Base-by-base conservation (phyloP, 805 yeast genomes). In the Kodamaea hsintzibuensis region DNA sequence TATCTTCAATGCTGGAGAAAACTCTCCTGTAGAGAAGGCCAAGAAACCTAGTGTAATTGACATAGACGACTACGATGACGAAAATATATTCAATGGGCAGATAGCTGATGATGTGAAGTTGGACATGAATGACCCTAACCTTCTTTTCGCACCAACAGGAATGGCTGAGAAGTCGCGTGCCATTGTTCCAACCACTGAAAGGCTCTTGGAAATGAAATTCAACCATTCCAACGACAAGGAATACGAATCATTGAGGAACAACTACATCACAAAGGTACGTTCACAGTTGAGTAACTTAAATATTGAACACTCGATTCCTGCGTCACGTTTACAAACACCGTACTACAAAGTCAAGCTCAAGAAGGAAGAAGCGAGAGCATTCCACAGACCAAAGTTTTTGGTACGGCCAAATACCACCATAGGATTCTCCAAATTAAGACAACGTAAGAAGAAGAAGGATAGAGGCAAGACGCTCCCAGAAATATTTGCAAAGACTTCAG, bases 301-400 rank as follows among this genome's bases (percentile, higher is more conserved):
- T 49, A 91, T 95, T 57, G 98, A 95, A 63, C 99, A 95, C 68
- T 83, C 98, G 0, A 79, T 85, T 61, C 96, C 97, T 0, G 98
- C 99, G 0, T 64, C 84, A 25, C 79, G 95, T 49, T 76, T 95
- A 48, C 99, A 95, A 71, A 82, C 91, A 0, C 99, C 99, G 2
- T 91, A 83, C 70, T 95, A 91, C 72, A 89, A 88, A 63, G 97
- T 92, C 27, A 82, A 78, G 56, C 72, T 91, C 37, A 73, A 87
- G 5, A 84, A 84, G 59, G 79, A 80, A 6, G 89, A 88, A 60
- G 76, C 87, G 37, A 79, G 99, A 54, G 79, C 84, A 18, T 89
- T 87, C 75, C 98, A 93, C 64, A 80, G 97, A 57, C 88, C 92
- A 0, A 77, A 77, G 42, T 90, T 95, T 65, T 77, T 77, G 40